These are phyloP conservation scores for Xylariales sp. DNA, from an alignment of 2,329 filamentous ascomycete species.

Conservation along the genomic window DNA sequence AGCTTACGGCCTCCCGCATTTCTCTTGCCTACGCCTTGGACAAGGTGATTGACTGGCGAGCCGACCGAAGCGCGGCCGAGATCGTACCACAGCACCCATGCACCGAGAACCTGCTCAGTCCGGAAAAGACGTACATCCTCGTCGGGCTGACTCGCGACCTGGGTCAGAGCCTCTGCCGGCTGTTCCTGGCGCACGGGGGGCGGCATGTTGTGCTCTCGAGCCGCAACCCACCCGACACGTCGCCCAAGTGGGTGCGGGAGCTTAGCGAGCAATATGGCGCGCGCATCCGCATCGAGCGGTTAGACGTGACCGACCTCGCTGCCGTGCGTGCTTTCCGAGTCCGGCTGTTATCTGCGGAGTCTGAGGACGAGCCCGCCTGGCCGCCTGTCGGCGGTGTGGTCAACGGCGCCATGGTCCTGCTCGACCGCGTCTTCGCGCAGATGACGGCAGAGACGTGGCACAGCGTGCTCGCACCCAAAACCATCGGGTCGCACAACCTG, in stretches of 20 bases:
- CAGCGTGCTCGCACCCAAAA: conserved; percentile 35
- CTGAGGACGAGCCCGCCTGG: conserved; percentile 12
- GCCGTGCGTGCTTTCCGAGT: conserved; percentile 23
- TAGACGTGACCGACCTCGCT: conserved; percentile 20
- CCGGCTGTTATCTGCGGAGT: too few species aligned
- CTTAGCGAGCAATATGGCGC: conserved; percentile 17
- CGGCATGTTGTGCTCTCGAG: conserved; percentile 34
- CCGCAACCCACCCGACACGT: conserved; percentile 26
- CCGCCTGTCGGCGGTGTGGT: conserved; percentile 33
- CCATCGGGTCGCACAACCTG: conserved; percentile 33
- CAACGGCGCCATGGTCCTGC: conserved; percentile 41
- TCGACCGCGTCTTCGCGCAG: conserved; percentile 35
- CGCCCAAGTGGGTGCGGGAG: conserved; percentile 27
- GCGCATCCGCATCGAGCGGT: conserved; percentile 16
- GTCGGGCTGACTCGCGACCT: conserved; percentile 38
- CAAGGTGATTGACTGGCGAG: conserved; percentile 36
- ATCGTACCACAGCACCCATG: conserved; percentile 12
- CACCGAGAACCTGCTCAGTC: conserved; percentile 26
- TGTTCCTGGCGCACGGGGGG: conserved; percentile 33
- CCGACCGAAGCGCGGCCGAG: conserved; percentile 21
- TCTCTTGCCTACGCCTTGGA: too few species aligned
- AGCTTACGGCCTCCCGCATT: too few species aligned
- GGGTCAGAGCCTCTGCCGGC: conserved; percentile 36
- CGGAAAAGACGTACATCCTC: conserved; percentile 32
- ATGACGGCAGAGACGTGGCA: conserved; percentile 32